Percentiles rank a stretch among this genome's conserved stretches.
These are phyloP conservation scores for Rhytidiadelphus loreus DNA, from an alignment of 225 moss, liverwort and hornwort genomes.

Conservation along the genomic window DNA sequence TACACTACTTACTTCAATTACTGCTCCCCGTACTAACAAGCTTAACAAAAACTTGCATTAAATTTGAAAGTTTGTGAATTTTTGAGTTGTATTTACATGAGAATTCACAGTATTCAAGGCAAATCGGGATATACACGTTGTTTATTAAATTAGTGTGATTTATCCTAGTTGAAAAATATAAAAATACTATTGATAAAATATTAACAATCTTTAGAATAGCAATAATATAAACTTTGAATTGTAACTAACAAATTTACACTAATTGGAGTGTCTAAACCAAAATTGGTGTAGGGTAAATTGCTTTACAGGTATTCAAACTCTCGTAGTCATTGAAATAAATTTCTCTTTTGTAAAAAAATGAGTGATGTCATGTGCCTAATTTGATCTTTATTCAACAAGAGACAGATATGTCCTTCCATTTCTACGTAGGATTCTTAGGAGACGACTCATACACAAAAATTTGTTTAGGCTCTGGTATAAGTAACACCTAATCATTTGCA, in stretches of 20 bases:
- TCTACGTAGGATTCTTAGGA: background rate
- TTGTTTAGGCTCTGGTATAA: background rate
- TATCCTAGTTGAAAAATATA: background rate
- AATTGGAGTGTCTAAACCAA: background rate
- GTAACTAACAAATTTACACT: background rate
- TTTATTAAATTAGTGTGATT: background rate
- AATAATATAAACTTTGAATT: background rate
- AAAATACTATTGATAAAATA: background rate
- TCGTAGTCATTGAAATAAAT: background rate
- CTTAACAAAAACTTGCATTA: background rate
- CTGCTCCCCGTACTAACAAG: background rate
- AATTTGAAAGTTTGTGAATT: background rate
- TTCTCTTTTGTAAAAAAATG: background rate
- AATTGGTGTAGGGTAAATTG: background rate
- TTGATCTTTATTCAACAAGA: background rate
- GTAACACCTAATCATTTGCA: background rate
- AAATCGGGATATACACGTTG: background rate
- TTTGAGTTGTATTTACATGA: background rate
- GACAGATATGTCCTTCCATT: background rate
- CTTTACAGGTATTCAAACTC: background rate
- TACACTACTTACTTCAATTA: background rate
- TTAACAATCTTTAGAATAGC: background rate
- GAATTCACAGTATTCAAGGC: background rate
- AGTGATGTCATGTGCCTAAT: background rate
- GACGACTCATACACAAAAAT: background rate